Conservation (phyloP, 257 asterid species). For the Cynanchum wilfordii region DNA sequence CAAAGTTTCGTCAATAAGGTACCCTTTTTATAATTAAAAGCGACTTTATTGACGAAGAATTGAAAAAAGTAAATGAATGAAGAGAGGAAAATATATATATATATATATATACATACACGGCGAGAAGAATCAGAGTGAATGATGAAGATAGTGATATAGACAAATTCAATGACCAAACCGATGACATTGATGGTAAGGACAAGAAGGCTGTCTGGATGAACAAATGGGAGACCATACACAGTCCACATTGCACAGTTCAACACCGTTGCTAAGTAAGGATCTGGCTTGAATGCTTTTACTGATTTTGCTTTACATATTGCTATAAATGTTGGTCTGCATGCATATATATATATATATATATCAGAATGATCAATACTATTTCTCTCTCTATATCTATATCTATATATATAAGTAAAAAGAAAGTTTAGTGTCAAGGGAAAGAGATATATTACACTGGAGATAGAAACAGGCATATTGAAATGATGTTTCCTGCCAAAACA, state of each 20-base stretch:
- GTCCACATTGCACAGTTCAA: constrained; percentile 61
- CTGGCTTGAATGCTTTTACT: constrained; percentile 50
- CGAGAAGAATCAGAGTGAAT: background rate
- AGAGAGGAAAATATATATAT: too few relatives aligned
- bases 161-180: constrained; percentile 39
- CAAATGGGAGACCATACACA: constrained; percentile 67
- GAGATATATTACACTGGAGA: constrained; percentile 5
- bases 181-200: constrained; percentile 58
- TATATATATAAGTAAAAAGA: background rate
- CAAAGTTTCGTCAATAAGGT: too few relatives aligned
- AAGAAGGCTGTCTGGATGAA: constrained; percentile 52
- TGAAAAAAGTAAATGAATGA: too few relatives aligned
- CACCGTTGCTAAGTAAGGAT: constrained; percentile 41
- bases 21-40: too few relatives aligned
- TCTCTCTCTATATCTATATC: background rate
- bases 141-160: constrained; percentile 36
- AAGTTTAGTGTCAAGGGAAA: background rate
- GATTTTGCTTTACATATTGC: constrained; percentile 45
- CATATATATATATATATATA: background rate
- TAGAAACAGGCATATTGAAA: constrained; percentile 3
- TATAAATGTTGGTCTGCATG: constrained; percentile 58
- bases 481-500: constrained; percentile 8
- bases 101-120: background rate
- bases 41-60: too few relatives aligned
- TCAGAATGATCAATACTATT: too few relatives aligned